These are phyloP conservation scores for Paspalum vaginatum DNA, from an alignment of 176 grass and related monocot species.

Conservation along the genomic window DNA sequence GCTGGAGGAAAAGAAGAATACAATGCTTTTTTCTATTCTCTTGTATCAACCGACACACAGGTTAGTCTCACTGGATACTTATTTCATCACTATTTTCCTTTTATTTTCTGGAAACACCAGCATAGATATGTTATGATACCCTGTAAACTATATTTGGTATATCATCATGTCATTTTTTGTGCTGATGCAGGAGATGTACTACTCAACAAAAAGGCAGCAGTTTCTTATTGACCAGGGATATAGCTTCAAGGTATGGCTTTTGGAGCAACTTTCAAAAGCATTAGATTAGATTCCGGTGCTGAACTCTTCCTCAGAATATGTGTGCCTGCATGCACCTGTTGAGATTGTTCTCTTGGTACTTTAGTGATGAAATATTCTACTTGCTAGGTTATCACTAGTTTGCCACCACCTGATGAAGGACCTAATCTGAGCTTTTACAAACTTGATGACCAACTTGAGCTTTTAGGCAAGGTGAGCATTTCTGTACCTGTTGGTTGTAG, in stretches of 20 bases:
- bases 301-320: neutral
- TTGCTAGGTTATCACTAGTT: slow-evolving; percentile 87
- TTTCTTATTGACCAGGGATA: slow-evolving; percentile 99
- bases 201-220: slow-evolving; percentile 98
- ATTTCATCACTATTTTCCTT: slow-evolving; percentile 22
- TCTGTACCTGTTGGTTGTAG: slow-evolving; percentile 3
- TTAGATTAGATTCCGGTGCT: slow-evolving; percentile 3
- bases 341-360: neutral
- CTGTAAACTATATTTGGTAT: neutral
- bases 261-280: neutral
- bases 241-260: slow-evolving; percentile 87
- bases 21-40: slow-evolving; percentile 99
- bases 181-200: slow-evolving; percentile 88
- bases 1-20: slow-evolving; percentile 99
- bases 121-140: neutral
- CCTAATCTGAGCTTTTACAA: slow-evolving; percentile 67
- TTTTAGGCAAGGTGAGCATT: slow-evolving; percentile 67
- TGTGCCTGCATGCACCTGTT: neutral
- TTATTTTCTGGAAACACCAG: neutral
- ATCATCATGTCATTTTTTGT: slow-evolving; percentile 30
- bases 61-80: slow-evolving; percentile 30
- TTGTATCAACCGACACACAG: slow-evolving; percentile 99
- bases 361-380: slow-evolving; percentile 30
- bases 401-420: slow-evolving; percentile 77
- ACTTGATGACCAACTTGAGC: slow-evolving; percentile 85